Evolutionary conservation across 306 rosid genomes (phyloP), one percentile per base, ranked within the genome.

Genomic region (Cucumis cinereus): DNA sequence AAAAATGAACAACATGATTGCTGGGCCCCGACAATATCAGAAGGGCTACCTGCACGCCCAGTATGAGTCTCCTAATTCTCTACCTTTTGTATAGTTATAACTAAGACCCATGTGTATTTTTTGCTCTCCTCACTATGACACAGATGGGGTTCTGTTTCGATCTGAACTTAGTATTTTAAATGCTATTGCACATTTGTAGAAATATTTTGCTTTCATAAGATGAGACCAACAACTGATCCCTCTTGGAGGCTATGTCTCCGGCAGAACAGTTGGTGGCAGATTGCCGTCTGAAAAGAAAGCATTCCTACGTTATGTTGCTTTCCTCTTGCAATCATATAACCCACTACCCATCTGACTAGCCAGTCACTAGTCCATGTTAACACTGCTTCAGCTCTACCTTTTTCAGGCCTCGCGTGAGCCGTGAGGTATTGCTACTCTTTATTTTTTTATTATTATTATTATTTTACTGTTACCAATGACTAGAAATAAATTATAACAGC

Each of bases 401-500:
- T 71, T 71, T 71, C 75, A 71, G 75, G 59, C 38, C 59, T 41
- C 20, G 40, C 57, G 35, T 71, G 58, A 71, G 45, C 14, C 23
- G n/a, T 49, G 58, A 71, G 45, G 49, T 75, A n/a, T n/a, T 33
- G 56, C 43, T 52, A n/a, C 15, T 19, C 50, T 56, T 50, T 67
- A 17, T 24, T 79, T 62, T 0, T 47, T 13, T 41, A 9, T 47
- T 47, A 15, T 16, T 6, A 5, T 16, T n/a, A n/a, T n/a, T n/a
- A n/a, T 24, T 50, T 43, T 23, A 81, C 89, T 36, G 73, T 77
- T 86, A 53, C 82, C 87, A 57, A 81, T 80, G 74, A 78, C 77
- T 36, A 60, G 68, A 45, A 74, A 76, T 60, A 36, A 43, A 24
- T 45, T 45, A 5, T 45, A 11, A 45, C 15, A 13, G 52, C 52